Base-by-base conservation (phyloP, 169 alveolate genomes). In the Plasmodium relictum region DNA sequence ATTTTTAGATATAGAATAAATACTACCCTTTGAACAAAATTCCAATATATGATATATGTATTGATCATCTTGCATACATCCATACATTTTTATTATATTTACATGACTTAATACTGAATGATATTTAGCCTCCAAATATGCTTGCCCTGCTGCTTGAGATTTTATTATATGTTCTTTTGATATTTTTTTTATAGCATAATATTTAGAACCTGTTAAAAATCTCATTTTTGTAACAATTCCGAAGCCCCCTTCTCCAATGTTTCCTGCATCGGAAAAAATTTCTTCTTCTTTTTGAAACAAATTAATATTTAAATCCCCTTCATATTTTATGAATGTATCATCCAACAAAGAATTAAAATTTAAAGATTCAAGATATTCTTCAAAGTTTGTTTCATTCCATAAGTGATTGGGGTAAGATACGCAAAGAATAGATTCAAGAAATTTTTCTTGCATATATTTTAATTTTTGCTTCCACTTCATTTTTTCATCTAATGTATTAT, bases 111-210 rank as follows among this genome's bases (percentile, higher is more conserved):
- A 68, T 16, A 80, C 80, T 12, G 90, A 80, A 44, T 80, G 90
- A 45, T 80, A 80, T 59, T 80, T 80, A 3, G 90, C 90, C 45
- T 80, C 90, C 54, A 80, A 54, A 45, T 80, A 80, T 0, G 90
- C 80, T 68, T 80, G 90, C 1, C 90, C 90, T 50, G 90, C 74
- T 80, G 90, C 90, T 56, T 80, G 90, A 20, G 90, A 80, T 80
- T 80, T 80, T 52, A 80, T 61, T 20, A 80, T 68, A 56, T 80
- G 90, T 20, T 80, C 90, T 31, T 80, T 80, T 56, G 90, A 80
- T 80, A 80, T 80, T 68, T 80, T 80, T 54, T 80, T 80, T 65
- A 80, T 80, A 10, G 90, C 90, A 80, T 80, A 80, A 80, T 65
- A 80, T 56, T 65, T 69, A 6, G 90, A 73, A 69, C 16, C 52